Base-by-base conservation (phyloP, 2,329 filamentous ascomycete species). In the Leptosphaerulina australis region DNA sequence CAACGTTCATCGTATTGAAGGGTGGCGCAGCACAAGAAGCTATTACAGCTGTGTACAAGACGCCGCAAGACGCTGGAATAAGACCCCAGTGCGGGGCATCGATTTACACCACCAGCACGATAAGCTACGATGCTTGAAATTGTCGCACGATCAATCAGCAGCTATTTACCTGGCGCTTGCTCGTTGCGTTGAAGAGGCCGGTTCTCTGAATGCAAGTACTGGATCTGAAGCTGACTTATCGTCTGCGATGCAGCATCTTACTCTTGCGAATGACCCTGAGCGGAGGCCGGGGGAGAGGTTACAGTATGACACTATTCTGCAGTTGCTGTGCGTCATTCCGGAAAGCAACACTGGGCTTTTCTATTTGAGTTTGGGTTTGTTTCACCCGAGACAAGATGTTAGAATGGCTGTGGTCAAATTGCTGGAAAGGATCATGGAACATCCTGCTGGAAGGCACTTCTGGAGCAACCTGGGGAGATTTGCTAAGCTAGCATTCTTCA, bases 71-170 rank as follows among this genome's bases (percentile, higher is more conserved):
- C 44, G 59, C 11, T 76, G 73, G 73, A 64, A 67, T 11, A 69
- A 67, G 38, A 52, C 84, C 30, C 88, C 90, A 1, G 81, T 93
- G 31, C 88, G 91, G 58, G 83, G 86, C n/a, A 80, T 95, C 14
- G 94, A 99, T 69, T 77, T 99, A 8, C 86, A 92, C 61, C 92
- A 97, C 72, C 87, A 97, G 70, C 91, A 97, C 71, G 93, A 97
- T 73, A 90, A 91, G 7, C 81, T 99, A 5, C 87, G 92, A 17
- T 88, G 88, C 52, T 83, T 96, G 55, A 89, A 91, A 47, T 81
- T 97, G 0, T 86, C 83, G 1, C 84, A 90, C 3, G 77, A 84
- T 3, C 88, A 93, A 56, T 88, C 88, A 45, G 88, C 86, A 12
- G 88, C 92, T 40, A 88, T 99, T 31, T 99, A 97, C 68, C 76